These are phyloP conservation scores for cucumber (Cucumis sativus) DNA, from an alignment of 306 rosid species.

Conservation along the genomic window DNA sequence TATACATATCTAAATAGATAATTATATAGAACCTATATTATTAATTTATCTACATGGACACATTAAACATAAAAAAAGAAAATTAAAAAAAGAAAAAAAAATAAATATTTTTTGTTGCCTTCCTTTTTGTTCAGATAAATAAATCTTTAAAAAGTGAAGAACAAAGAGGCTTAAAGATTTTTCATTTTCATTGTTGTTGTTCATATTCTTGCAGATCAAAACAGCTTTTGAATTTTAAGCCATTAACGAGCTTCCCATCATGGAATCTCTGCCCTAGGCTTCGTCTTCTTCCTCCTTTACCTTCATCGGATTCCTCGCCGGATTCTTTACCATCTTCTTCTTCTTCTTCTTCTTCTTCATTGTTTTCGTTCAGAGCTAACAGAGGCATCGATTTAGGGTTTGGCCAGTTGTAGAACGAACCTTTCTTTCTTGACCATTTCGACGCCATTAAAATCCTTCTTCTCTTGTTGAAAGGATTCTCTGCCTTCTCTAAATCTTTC, in stretches of 20 bases:
- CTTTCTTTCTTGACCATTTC: conserved; percentile 41
- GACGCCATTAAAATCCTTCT: conserved; percentile 62
- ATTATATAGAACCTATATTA: background rate
- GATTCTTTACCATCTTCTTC: background rate
- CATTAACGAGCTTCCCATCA: conserved; percentile 27
- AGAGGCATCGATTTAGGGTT: conserved; percentile 93
- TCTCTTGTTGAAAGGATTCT: conserved; percentile 76
- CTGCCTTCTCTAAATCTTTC: conserved; percentile 55
- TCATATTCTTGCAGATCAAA: conserved; percentile 66
- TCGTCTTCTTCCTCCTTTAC: conserved; percentile 14
- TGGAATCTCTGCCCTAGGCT: conserved; percentile 6
- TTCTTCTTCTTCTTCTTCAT: background rate
- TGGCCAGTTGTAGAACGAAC: conserved; percentile 45
- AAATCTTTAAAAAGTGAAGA: background rate
- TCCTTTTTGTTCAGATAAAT: background rate
- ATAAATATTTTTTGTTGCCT: background rate
- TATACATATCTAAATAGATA: background rate
- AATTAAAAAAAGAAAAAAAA: background rate
- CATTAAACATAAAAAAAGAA: background rate
- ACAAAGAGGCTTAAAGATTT: background rate
- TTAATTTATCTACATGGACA: background rate
- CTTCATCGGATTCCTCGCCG: background rate
- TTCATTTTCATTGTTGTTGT: background rate
- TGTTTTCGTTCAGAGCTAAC: conserved; percentile 47
- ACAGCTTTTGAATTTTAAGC: conserved; percentile 56